Evolutionary conservation across 2,329 filamentous ascomycete genomes (phyloP), one percentile per base, ranked within the genome.

Genomic region (Diaporthe vexans): DNA sequence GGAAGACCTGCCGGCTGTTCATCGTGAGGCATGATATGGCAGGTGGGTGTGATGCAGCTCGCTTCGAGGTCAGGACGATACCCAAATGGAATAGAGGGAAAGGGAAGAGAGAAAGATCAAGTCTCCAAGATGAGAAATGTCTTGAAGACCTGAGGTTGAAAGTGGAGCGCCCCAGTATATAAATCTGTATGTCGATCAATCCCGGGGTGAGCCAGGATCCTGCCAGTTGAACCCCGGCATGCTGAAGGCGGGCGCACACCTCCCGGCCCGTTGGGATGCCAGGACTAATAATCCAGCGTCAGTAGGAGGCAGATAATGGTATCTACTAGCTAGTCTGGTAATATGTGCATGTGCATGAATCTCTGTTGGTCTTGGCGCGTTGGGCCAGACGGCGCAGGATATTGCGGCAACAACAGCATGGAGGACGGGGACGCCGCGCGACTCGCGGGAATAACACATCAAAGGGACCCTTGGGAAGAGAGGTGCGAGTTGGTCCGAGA

Each of bases 21-120:
- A 63, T 72, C 4, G 33, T 63, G 70, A 72, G 70, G 46, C 70
- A 72, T 72, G 70, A 56, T 72, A 63, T 35, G 48, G 24, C 57
- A 46, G 46, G 21, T 56, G n/a, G 46, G 21, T 56, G n/a, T 63
- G n/a, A 13, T 21, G 33, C 46, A 54, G 46, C 21, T 52, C 21
- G 29, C 21, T 51, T 13, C 6, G 46, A 8, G 19, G 33, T 26
- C n/a, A 26, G 15, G 29, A n/a, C 24, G 21, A 40, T 24, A 9
- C 46, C 26, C 7, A 52, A 52, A 21, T n/a, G 17, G 26, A 15
- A 29, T 8, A 9, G 5, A 9, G 19, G 15, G 37, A 6, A 9
- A n/a, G 48, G 29, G 54, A 21, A n/a, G 21, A 43, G 46, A 46
- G 43, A 21, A 6, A 11, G 19, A 46, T 19, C 8, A 24, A 35